A percentile compares a stretch with the other conserved stretches of the same genome.
These are phyloP conservation scores for Emergomyces pasteurianus DNA, from an alignment of 2,329 filamentous ascomycete species.

Conservation along the genomic window DNA sequence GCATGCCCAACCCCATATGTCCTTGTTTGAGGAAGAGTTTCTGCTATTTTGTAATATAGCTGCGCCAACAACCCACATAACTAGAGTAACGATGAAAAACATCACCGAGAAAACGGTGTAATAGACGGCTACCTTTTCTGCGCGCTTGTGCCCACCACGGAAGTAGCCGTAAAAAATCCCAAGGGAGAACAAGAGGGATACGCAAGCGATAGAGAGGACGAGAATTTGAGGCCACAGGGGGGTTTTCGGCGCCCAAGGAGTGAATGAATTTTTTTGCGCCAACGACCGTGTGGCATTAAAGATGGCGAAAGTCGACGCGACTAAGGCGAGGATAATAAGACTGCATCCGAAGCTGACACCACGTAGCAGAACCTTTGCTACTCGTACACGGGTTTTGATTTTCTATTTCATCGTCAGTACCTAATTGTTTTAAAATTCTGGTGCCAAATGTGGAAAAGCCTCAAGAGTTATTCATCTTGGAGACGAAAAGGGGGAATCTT, in stretches of 20 bases:
- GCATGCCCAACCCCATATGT: constrained; percentile 98
- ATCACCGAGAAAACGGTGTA: constrained; percentile 88
- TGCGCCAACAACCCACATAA: constrained; percentile 85
- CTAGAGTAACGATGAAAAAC: constrained; percentile 85
- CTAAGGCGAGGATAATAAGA: constrained; percentile 83
- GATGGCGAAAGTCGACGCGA: constrained; percentile 77
- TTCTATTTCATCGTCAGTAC: constrained; percentile 50
- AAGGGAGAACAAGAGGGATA: constrained; percentile 71
- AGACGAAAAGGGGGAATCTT: constrained; percentile 31
- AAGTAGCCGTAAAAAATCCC: constrained; percentile 76
- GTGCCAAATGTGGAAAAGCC: not conserved
- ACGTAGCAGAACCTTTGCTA: constrained; percentile 91
- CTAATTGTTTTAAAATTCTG: not conserved
- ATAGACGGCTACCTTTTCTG: constrained; percentile 88
- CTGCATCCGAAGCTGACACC: constrained; percentile 95
- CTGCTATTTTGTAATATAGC: constrained; percentile 70
- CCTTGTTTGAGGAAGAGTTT: constrained; percentile 61
- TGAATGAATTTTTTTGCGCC: constrained; percentile 64
- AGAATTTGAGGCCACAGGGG: constrained; percentile 82
- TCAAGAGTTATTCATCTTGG: not conserved
- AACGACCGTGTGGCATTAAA: constrained; percentile 78
- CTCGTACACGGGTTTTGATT: constrained; percentile 79
- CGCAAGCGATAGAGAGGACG: constrained; percentile 62
- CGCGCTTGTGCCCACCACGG: constrained; percentile 73
- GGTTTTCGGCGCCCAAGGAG: constrained; percentile 71